phyloP scores from a whole-genome alignment of 495 filamentous ascomycete species.

The Xylaria palmicola region DNA sequence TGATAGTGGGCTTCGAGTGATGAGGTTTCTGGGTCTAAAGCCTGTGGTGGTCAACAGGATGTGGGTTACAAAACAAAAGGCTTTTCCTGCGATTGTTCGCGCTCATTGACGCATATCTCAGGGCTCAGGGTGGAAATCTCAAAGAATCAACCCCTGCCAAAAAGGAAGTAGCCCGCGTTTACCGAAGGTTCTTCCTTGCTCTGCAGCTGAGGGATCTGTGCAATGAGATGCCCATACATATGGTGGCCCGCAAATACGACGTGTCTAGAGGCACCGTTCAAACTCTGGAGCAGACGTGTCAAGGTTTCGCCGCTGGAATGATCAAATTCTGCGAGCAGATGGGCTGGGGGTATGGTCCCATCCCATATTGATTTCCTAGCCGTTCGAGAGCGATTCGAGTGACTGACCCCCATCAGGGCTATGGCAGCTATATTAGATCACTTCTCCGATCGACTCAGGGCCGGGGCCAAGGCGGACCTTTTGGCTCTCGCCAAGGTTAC shows the following conservation, averaged over 20 bases:
- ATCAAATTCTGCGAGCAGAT: slow-evolving; percentile 74
- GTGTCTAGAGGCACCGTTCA: slow-evolving; percentile 71
- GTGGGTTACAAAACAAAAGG: slow-evolving; percentile 49
- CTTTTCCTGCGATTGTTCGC: too few species aligned
- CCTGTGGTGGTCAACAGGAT: slow-evolving; percentile 70
- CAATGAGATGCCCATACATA: slow-evolving; percentile 72
- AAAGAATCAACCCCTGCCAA: slow-evolving; percentile 64
- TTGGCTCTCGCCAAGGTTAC: slow-evolving; percentile 72
- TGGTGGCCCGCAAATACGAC: slow-evolving; percentile 67
- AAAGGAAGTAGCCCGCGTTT: slow-evolving; percentile 59
- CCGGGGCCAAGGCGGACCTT: slow-evolving; percentile 71
- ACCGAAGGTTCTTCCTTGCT: slow-evolving; percentile 76
- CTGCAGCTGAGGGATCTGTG: slow-evolving; percentile 80
- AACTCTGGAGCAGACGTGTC: slow-evolving; percentile 69
- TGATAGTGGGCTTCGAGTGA: slow-evolving; percentile 67
- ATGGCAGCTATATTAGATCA: slow-evolving; percentile 75
- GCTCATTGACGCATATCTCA: slow-evolving; percentile 35
- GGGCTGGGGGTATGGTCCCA: slow-evolving; percentile 58
- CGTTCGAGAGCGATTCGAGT: slow-evolving; percentile 1
- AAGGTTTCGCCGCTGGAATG: slow-evolving; percentile 76
- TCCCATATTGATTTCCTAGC: slow-evolving; percentile 13
- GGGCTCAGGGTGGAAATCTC: slow-evolving; percentile 67
- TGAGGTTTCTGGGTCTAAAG: slow-evolving; percentile 67
- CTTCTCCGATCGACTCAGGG: slow-evolving; percentile 71
- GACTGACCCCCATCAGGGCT: slow-evolving; percentile 40